A percentile compares a stretch with the other conserved stretches of the same genome.
Conservation (phyloP, 2,329 filamentous ascomycete genomes). For the Scolecobasidium constrictum region DNA sequence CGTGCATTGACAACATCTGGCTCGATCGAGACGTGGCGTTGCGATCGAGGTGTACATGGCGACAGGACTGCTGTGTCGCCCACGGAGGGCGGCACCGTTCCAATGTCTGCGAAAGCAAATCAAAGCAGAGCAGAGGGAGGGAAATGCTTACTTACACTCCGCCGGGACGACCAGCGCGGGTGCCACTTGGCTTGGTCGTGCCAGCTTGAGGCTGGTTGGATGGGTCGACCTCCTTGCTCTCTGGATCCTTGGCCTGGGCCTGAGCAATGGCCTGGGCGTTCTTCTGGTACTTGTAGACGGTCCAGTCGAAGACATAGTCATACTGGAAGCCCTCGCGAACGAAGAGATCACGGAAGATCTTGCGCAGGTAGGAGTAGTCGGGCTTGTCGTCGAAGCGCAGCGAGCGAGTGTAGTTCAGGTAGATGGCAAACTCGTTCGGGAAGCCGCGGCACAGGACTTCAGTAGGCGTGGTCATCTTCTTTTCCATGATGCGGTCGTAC, state of each 20-base stretch:
- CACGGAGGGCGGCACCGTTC: conserved; percentile 10
- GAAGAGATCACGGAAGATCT: conserved; percentile 99
- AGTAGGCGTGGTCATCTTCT: conserved; percentile 99
- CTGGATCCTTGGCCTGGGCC: conserved; percentile 60
- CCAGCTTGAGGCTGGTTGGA: conserved; percentile 8
- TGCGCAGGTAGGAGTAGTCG: conserved; percentile 98
- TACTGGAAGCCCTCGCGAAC: conserved; percentile 99
- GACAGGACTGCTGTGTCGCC: conserved; percentile 9
- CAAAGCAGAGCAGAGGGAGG: conserved; percentile 7
- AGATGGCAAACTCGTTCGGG: conserved; percentile 99
- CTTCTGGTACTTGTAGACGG: conserved; percentile 99
- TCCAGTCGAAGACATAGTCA: conserved; percentile 99
- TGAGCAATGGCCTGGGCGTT: conserved; percentile 91
- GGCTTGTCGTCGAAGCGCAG: conserved; percentile 99
- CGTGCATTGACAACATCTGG: conserved; percentile 3
- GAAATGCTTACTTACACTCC: conserved; percentile 10
- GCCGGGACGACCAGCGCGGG: conserved; percentile 8
- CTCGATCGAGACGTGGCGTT: conserved; percentile 7
- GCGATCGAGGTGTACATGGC: conserved; percentile 5
- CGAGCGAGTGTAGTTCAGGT: conserved; percentile 97
- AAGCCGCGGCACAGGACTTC: conserved; percentile 98
- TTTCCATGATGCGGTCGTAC: conserved; percentile 99
- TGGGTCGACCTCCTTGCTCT: conserved; percentile 21
- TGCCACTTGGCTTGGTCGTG: conserved; percentile 5
- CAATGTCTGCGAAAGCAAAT: conserved; percentile 6